Evolutionary conservation across 2,329 filamentous ascomycete species (phyloP).

Genomic region (Elsinoe arachidis): DNA sequence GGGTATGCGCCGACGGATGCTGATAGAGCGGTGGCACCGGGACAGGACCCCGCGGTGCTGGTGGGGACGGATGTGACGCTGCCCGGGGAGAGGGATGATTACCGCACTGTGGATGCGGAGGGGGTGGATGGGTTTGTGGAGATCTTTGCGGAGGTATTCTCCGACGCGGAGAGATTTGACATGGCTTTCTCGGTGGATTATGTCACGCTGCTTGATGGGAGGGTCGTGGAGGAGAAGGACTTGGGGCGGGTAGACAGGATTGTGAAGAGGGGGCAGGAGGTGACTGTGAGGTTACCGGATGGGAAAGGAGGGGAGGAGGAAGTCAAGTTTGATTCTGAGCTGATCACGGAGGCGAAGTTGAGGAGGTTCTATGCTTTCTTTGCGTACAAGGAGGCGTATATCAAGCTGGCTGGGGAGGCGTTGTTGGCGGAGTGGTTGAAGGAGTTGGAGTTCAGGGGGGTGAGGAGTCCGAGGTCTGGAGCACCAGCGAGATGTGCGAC

Average conservation of each 20-base stretch:
- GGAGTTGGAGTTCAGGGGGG: slow-evolving; percentile 59
- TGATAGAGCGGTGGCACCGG: slow-evolving; percentile 15
- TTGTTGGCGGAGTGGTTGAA: slow-evolving; percentile 64
- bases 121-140: slow-evolving; percentile 62
- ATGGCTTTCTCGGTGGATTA: slow-evolving; percentile 49
- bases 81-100: slow-evolving; percentile 58
- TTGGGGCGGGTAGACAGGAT: slow-evolving; percentile 38
- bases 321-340: slow-evolving; percentile 33
- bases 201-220: slow-evolving; percentile 39
- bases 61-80: slow-evolving; percentile 72
- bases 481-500: slow-evolving; percentile 35
- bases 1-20: slow-evolving; percentile 34
- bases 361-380: slow-evolving; percentile 68
- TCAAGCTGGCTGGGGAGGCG: slow-evolving; percentile 75
- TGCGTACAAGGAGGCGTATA: slow-evolving; percentile 72
- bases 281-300: slow-evolving; percentile 30
- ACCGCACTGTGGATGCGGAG: slow-evolving; percentile 49
- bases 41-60: slow-evolving; percentile 31
- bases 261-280: slow-evolving; percentile 29
- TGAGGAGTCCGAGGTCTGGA: slow-evolving; percentile 47
- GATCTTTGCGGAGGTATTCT: slow-evolving; percentile 63
- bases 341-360: slow-evolving; percentile 53
- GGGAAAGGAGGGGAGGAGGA: slow-evolving; percentile 22
- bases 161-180: slow-evolving; percentile 50
- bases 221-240: slow-evolving; percentile 30